phyloP scores from a whole-genome alignment of 352 stramenopile genomes.

The Peronospora destructor region DNA sequence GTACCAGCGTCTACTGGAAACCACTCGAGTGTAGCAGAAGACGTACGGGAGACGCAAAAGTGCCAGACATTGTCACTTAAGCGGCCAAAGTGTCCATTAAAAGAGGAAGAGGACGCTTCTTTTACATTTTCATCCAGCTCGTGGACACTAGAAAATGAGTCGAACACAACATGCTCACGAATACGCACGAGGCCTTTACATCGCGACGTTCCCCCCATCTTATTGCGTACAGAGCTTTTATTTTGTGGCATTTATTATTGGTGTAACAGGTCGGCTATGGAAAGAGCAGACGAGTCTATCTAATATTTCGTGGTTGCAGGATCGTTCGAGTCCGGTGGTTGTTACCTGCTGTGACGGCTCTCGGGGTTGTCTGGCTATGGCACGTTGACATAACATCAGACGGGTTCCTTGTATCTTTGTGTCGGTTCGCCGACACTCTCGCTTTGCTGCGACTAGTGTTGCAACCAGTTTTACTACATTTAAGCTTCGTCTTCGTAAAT shows the following conservation, averaged over 20 bases:
- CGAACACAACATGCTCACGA: slow-evolving; percentile 28
- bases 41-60: slow-evolving; percentile 29
- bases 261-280: neutral
- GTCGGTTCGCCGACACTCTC: too few relatives aligned
- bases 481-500: too few relatives aligned
- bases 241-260: neutral
- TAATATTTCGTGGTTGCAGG: too few relatives aligned
- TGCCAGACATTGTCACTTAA: slow-evolving; percentile 47
- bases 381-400: too few relatives aligned
- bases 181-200: slow-evolving; percentile 42
- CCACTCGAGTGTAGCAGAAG: slow-evolving; percentile 30
- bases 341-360: too few relatives aligned
- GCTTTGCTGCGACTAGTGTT: too few relatives aligned
- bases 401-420: too few relatives aligned
- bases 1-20: slow-evolving; percentile 32
- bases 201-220: slow-evolving; percentile 17
- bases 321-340: too few relatives aligned
- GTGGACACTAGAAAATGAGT: slow-evolving; percentile 7
- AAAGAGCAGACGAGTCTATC: too few relatives aligned
- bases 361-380: too few relatives aligned
- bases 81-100: slow-evolving; percentile 4
- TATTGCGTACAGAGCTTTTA: neutral
- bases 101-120: neutral
- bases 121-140: slow-evolving; percentile 2
- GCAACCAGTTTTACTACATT: too few relatives aligned